These are phyloP conservation scores for Oryza longistaminata DNA, from an alignment of 176 grass and related monocot genomes.

Conservation along the genomic window DNA sequence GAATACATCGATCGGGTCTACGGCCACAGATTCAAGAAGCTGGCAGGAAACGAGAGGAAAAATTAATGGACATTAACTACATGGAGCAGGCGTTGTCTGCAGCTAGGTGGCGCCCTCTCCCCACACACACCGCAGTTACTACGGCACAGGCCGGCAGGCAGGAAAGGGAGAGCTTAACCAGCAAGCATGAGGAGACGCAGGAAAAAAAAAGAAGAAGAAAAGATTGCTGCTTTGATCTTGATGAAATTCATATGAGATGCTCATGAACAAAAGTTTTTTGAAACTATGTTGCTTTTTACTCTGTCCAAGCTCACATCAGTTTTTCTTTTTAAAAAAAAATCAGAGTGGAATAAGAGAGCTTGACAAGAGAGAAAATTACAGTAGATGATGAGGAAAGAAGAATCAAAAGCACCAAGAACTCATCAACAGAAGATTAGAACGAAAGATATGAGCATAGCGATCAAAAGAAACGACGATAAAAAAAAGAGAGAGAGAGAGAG, in stretches of 20 bases:
- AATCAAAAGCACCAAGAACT: conserved; percentile 8
- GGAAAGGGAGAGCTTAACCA: conserved; percentile 7
- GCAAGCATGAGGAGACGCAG: background rate
- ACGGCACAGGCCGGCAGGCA: conserved; percentile 14
- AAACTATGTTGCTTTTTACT: background rate
- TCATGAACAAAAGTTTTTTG: background rate
- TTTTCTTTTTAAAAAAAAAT: background rate
- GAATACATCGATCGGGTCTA: conserved; percentile 4
- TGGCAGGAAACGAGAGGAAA: background rate
- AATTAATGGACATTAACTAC: conserved; percentile 41
- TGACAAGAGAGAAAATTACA: background rate
- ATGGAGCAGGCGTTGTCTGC: conserved; percentile 30
- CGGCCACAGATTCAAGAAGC: conserved; percentile 11
- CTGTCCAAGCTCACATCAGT: conserved; percentile 33
- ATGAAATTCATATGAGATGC: background rate
- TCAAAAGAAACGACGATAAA: background rate
- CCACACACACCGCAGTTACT: conserved; percentile 22
- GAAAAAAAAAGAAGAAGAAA: background rate
- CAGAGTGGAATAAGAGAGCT: background rate
- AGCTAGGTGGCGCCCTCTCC: background rate
- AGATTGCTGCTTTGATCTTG: background rate
- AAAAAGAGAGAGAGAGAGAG: background rate
- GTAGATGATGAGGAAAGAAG: background rate
- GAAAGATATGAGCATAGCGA: background rate
- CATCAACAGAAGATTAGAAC: background rate